Conservation (phyloP, 2,329 filamentous ascomycete species). For the Paracamarosporium sp. region DNA sequence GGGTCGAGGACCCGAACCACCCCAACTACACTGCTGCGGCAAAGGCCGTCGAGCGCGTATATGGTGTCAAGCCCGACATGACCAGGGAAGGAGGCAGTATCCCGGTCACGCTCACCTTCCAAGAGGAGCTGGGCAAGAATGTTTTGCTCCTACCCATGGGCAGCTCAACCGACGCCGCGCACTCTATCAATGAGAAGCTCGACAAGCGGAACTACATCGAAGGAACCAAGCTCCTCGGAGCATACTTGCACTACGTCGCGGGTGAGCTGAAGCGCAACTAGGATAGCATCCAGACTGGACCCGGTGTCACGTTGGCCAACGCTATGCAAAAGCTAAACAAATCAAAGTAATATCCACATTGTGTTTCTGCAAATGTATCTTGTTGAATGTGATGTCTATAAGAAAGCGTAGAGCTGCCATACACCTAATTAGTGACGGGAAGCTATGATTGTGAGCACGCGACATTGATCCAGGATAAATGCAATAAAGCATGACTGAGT, state of each 20-base stretch:
- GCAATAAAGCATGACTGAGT: too few relatives aligned
- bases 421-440: too few relatives aligned
- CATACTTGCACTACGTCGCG: slow-evolving; percentile 94
- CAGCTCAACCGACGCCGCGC: slow-evolving; percentile 92
- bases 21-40: slow-evolving; percentile 97
- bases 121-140: slow-evolving; percentile 97
- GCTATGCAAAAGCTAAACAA: neutral
- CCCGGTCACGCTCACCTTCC: slow-evolving; percentile 94
- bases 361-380: too few relatives aligned
- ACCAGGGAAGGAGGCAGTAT: slow-evolving; percentile 97
- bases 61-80: slow-evolving; percentile 90
- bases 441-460: too few relatives aligned
- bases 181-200: slow-evolving; percentile 98
- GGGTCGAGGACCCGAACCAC: slow-evolving; percentile 96
- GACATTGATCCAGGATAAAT: too few relatives aligned
- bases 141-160: slow-evolving; percentile 96
- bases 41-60: slow-evolving; percentile 96
- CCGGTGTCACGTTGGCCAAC: neutral
- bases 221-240: slow-evolving; percentile 92
- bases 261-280: slow-evolving; percentile 72
- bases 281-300: neutral
- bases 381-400: too few relatives aligned
- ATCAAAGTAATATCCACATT: slow-evolving; percentile 10
- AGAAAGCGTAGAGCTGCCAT: too few relatives aligned
- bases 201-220: slow-evolving; percentile 98